Evolutionary conservation across 1,284 basidiomycete genomes (phyloP).

Genomic region (Cyathus olla): DNA sequence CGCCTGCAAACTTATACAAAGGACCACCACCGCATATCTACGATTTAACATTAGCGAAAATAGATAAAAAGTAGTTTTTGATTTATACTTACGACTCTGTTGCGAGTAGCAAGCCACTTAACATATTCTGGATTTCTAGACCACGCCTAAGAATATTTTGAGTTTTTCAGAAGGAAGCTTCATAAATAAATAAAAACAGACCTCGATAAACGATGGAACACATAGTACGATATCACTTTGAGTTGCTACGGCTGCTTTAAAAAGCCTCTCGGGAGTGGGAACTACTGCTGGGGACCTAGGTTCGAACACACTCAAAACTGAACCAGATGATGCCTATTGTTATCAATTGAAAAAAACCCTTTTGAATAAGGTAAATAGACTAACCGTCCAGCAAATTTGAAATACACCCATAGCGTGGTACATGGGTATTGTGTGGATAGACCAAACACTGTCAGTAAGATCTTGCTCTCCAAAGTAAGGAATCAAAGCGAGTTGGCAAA

Average conservation of each 20-base stretch:
- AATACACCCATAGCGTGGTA: conserved; percentile 22
- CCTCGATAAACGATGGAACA: conserved; percentile 19
- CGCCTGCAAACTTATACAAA: conserved; percentile 26
- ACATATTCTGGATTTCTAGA: conserved; percentile 20
- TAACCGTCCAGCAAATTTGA: conserved; percentile 15
- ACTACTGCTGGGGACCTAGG: conserved; percentile 9
- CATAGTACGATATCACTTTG: conserved; percentile 18
- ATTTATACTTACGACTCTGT: conserved; percentile 14
- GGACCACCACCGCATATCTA: conserved; percentile 32
- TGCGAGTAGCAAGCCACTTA: conserved; percentile 16
- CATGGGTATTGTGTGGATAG: conserved; percentile 19
- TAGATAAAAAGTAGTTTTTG: neutral
- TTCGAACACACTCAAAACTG: conserved; percentile 18
- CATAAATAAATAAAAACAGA: neutral
- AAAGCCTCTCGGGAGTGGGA: conserved; percentile 16
- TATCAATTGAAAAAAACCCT: neutral
- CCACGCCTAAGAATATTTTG: conserved; percentile 21
- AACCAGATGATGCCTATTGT: conserved; percentile 30
- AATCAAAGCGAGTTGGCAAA: neutral
- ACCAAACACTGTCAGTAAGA: conserved; percentile 13
- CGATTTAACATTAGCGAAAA: neutral
- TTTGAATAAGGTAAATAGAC: neutral
- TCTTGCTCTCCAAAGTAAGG: conserved; percentile 5
- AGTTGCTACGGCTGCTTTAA: conserved; percentile 13
- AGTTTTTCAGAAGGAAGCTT: neutral